Conservation (phyloP, 768 basidiomycete species). For the Kwoniella newhampshirensis region DNA sequence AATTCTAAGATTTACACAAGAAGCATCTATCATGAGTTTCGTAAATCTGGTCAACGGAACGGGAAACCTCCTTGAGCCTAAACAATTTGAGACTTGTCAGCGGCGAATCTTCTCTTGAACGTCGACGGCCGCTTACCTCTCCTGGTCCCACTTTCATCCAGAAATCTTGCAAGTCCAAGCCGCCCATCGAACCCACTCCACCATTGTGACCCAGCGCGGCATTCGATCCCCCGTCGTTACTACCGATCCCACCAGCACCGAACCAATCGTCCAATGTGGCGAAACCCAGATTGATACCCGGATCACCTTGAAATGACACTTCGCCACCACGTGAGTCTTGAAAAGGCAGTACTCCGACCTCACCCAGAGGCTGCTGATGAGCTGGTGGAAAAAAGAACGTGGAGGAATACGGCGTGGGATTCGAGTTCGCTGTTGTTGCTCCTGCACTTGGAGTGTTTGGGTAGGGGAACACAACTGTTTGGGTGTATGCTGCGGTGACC, state of each 20-base stretch:
- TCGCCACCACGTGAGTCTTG: background rate
- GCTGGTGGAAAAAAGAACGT: background rate
- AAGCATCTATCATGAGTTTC: no score
- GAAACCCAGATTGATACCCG: slow-evolving; percentile 22
- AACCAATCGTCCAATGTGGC: slow-evolving; percentile 43
- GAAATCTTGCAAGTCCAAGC: slow-evolving; percentile 42
- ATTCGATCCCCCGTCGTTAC: background rate
- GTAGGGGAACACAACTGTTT: slow-evolving; percentile 23
- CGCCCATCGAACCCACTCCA: slow-evolving; percentile 15
- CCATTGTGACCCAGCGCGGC: slow-evolving; percentile 13
- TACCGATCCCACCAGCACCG: slow-evolving; percentile 8
- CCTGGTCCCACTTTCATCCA: slow-evolving; percentile 47
- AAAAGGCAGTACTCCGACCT: slow-evolving; percentile 7
- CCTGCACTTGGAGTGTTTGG: slow-evolving; percentile 18
- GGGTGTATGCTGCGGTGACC: background rate
- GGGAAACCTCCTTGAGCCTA: slow-evolving; percentile 48
- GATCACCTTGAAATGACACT: background rate
- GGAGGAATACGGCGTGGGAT: background rate
- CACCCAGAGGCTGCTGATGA: background rate
- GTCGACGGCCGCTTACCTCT: slow-evolving; percentile 29
- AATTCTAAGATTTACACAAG: no score
- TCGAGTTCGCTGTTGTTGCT: background rate
- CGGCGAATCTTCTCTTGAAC: background rate
- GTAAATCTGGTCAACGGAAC: slow-evolving; percentile 30
- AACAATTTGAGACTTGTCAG: background rate